These are phyloP conservation scores for Ogataea pini DNA, from an alignment of 805 yeast species.

Conservation along the genomic window DNA sequence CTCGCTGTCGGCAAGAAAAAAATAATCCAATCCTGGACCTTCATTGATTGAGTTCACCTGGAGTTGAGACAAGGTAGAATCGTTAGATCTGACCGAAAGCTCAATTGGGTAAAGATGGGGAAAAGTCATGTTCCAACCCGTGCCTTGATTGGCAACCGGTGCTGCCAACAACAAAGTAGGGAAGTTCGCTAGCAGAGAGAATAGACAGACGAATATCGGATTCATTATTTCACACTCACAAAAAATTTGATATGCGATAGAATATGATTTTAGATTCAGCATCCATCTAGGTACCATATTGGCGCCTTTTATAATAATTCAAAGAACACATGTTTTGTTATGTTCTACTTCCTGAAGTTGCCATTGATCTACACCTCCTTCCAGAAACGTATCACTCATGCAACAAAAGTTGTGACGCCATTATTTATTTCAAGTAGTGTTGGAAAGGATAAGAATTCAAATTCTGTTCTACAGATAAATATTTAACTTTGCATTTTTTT, in stretches of 20 bases:
- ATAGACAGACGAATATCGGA: background rate
- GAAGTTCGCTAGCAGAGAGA: background rate
- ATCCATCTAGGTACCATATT: too few species aligned
- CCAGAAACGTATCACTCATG: background rate
- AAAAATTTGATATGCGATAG: background rate
- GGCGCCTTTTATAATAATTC: background rate
- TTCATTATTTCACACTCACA: background rate
- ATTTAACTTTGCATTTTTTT: background rate
- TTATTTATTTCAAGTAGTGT: background rate
- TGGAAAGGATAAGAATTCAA: too few species aligned
- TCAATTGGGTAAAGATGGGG: constrained; percentile 7
- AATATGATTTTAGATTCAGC: too few species aligned
- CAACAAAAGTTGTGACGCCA: background rate
- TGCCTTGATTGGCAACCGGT: background rate
- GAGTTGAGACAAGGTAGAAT: constrained; percentile 8
- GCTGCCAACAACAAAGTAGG: background rate
- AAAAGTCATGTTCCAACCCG: background rate
- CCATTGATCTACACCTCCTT: background rate
- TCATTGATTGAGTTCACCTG: constrained; percentile 19
- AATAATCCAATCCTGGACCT: constrained; percentile 20
- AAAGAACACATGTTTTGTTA: background rate
- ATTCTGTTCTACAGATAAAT: too few species aligned
- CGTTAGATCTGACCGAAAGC: constrained; percentile 8
- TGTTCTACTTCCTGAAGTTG: background rate
- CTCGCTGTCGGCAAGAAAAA: constrained; percentile 17